Conservation (phyloP, 768 basidiomycete genomes). For the Lentinus brumalis region DNA sequence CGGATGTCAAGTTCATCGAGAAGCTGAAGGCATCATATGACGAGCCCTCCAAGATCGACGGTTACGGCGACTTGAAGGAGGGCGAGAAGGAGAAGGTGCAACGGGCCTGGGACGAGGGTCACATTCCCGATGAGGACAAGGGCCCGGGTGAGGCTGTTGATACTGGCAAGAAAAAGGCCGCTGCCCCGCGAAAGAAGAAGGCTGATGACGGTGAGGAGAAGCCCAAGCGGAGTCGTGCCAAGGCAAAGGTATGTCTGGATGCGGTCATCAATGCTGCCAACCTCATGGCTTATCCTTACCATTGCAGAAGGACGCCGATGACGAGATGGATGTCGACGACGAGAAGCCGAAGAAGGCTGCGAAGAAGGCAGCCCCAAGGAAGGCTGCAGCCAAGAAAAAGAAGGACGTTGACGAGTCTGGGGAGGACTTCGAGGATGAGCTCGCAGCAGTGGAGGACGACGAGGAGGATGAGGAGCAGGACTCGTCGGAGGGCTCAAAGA, state of each 20-base stretch:
- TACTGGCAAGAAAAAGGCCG: slow-evolving; percentile 26
- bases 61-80: slow-evolving; percentile 41
- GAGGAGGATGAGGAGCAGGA: slow-evolving; percentile 51
- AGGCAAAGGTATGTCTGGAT: slow-evolving; percentile 28
- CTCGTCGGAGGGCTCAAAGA: slow-evolving; percentile 48
- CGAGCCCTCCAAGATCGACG: slow-evolving; percentile 42
- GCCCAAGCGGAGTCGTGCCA: slow-evolving; percentile 32
- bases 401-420: slow-evolving; percentile 44
- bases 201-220: slow-evolving; percentile 25
- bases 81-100: slow-evolving; percentile 45
- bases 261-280: not conserved
- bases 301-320: slow-evolving; percentile 24
- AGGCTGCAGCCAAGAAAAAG: slow-evolving; percentile 49
- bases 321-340: slow-evolving; percentile 36
- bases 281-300: not conserved
- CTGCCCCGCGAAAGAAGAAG: slow-evolving; percentile 33
- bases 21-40: slow-evolving; percentile 42
- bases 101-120: slow-evolving; percentile 44
- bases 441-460: slow-evolving; percentile 43
- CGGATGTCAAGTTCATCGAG: slow-evolving; percentile 35
- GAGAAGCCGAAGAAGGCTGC: slow-evolving; percentile 53
- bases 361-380: slow-evolving; percentile 42
- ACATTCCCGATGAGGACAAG: slow-evolving; percentile 41
- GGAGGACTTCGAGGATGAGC: slow-evolving; percentile 49
- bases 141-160: slow-evolving; percentile 30